Conservation (phyloP, 164 flowering plant genomes). For the Vitis amurensis region DNA sequence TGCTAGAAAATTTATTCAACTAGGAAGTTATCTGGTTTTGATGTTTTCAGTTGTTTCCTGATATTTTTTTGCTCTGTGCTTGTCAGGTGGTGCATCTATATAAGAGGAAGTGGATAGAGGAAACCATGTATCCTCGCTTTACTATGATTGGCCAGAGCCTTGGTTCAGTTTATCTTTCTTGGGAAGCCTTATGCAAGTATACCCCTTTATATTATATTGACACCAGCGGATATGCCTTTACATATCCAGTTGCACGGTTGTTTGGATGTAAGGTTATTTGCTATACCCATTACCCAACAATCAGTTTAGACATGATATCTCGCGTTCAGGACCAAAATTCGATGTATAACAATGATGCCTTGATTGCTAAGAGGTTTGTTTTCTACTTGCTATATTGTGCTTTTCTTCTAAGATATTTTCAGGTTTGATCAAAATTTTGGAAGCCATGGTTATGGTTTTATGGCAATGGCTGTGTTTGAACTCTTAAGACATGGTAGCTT, state of each 20-base stretch:
- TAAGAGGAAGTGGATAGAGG: constrained; percentile 93
- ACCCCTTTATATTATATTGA: constrained; percentile 81
- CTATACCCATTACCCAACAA: constrained; percentile 96
- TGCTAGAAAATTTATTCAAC: no score
- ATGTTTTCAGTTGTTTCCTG: background rate
- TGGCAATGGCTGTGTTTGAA: no score
- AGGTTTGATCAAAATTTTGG: no score
- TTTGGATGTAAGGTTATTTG: constrained; percentile 94
- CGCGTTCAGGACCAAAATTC: constrained; percentile 67
- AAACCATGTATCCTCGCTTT: constrained; percentile 79
- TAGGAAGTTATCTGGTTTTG: no score
- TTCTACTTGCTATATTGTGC: background rate
- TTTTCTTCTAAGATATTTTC: no score
- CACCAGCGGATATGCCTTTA: constrained; percentile 96
- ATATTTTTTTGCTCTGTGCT: background rate
- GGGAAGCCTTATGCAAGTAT: constrained; percentile 86
- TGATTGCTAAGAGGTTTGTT: constrained; percentile 70
- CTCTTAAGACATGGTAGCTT: no score
- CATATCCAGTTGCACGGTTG: constrained; percentile 84
- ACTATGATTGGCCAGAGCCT: constrained; percentile 97
- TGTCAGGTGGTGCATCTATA: constrained; percentile 75
- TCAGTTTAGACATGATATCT: constrained; percentile 91
- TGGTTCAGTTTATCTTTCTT: constrained; percentile 82
- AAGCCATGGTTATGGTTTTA: no score
- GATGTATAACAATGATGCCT: constrained; percentile 75